These are phyloP conservation scores for Dendrothele bispora DNA, from an alignment of 768 basidiomycete genomes.

Conservation along the genomic window DNA sequence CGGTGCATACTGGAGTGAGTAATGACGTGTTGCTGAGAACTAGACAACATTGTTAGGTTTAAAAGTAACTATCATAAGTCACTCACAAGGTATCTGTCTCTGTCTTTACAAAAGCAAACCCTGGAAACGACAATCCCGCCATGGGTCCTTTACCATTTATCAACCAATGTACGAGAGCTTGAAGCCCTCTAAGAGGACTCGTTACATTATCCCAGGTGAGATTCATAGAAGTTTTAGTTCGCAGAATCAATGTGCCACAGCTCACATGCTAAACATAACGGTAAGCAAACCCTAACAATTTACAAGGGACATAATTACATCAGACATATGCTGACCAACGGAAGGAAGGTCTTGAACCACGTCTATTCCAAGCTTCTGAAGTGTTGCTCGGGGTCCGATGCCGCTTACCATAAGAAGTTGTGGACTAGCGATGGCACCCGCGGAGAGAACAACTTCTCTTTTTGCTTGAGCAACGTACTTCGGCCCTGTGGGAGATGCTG, in stretches of 20 bases:
- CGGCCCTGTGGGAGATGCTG: background rate
- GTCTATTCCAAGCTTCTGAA: conserved; percentile 13
- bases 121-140: background rate
- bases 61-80: too few relatives aligned
- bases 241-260: background rate
- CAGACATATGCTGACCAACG: conserved; percentile 23
- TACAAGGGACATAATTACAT: conserved; percentile 10
- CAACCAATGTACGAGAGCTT: background rate
- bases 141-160: background rate
- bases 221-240: background rate
- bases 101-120: conserved; percentile 33
- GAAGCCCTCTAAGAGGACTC: background rate
- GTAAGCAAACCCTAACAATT: background rate
- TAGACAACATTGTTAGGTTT: too few relatives aligned
- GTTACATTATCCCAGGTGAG: background rate
- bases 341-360: conserved; percentile 18
- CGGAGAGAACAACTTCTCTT: conserved; percentile 49
- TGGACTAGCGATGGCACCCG: conserved; percentile 20
- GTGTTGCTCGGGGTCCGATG: conserved; percentile 21
- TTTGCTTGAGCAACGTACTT: conserved; percentile 22
- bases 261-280: background rate
- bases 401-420: conserved; percentile 25
- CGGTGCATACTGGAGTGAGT: too few relatives aligned
- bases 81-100: conserved; percentile 28
- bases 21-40: too few relatives aligned